Conservation (phyloP, 1,139 yeast species). For the Diutina rugosa region DNA sequence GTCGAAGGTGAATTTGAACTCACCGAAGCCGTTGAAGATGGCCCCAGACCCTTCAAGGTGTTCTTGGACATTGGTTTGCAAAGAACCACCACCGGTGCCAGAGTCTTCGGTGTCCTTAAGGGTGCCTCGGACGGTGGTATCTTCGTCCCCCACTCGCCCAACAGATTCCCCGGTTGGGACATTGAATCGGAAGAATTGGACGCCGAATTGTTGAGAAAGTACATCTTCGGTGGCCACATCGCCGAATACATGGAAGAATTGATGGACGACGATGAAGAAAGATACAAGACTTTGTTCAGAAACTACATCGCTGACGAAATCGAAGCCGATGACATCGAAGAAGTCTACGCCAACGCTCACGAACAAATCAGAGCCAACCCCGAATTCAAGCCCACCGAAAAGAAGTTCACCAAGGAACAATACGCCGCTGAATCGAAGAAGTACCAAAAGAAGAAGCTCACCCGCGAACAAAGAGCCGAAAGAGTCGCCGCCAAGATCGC, state of each 20-base stretch:
- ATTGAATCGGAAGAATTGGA: constrained; percentile 97
- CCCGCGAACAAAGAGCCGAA: constrained; percentile 85
- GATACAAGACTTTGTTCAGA: constrained; percentile 93
- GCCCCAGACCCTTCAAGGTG: constrained; percentile 99
- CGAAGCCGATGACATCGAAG: constrained; percentile 96
- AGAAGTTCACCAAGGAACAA: constrained; percentile 95
- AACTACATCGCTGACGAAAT: constrained; percentile 94
- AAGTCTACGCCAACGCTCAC: constrained; percentile 89
- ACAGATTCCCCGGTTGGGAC: constrained; percentile 99
- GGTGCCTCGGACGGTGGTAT: constrained; percentile 99
- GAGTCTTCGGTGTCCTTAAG: constrained; percentile 97
- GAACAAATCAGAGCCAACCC: constrained; percentile 96
- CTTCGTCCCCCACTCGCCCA: constrained; percentile 98
- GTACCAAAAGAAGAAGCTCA: constrained; percentile 78
- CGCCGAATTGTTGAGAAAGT: constrained; percentile 94
- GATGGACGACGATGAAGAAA: constrained; percentile 99
- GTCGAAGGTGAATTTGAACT: constrained; percentile 98
- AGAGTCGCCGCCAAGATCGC: constrained; percentile 88
- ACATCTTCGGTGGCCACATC: constrained; percentile 99
- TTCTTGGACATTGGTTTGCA: constrained; percentile 98
- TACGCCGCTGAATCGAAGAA: constrained; percentile 95
- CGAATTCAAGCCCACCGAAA: constrained; percentile 75
- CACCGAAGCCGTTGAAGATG: constrained; percentile 99
- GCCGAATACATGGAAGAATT: constrained; percentile 99
- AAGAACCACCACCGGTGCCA: constrained; percentile 99